Conservation (phyloP, 371 early-diverging fungal genomes). For the Scutellospora calospora region DNA sequence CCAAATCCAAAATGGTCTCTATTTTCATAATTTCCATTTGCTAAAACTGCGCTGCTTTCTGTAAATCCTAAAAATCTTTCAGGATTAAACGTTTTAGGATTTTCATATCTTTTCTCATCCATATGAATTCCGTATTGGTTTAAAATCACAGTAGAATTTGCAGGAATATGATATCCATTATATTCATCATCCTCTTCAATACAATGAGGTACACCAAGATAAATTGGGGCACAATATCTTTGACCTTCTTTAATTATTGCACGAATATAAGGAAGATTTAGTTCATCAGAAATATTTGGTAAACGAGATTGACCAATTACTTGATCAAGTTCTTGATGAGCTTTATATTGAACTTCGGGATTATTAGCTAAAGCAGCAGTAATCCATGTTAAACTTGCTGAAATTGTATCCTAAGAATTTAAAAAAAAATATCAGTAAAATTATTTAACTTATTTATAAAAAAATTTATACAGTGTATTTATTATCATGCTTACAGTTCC, state of each 20-base stretch:
- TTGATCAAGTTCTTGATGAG: slow-evolving; percentile 5
- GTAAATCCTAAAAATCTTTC: not conserved
- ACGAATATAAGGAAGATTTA: slow-evolving; percentile 18
- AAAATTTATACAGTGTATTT: not conserved
- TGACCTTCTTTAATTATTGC: slow-evolving; percentile 13
- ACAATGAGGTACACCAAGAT: not conserved
- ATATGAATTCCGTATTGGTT: not conserved
- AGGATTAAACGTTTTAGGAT: no score
- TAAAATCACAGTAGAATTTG: not conserved
- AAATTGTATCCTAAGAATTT: not conserved
- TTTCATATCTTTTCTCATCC: not conserved
- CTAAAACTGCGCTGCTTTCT: slow-evolving; percentile 5
- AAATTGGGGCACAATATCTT: not conserved
- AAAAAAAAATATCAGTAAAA: not conserved
- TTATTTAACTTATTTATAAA: not conserved
- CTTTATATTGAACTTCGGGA: not conserved
- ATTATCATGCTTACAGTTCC: not conserved
- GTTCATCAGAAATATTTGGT: not conserved
- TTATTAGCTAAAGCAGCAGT: not conserved
- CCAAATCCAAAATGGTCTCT: no score
- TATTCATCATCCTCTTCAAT: slow-evolving; percentile 28
- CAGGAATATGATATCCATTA: slow-evolving; percentile 18
- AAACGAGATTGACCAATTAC: not conserved
- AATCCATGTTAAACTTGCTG: not conserved
- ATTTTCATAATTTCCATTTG: not conserved